Percentiles rank a stretch among this genome's conserved stretches.
Conservation (phyloP, 345 rosid species). For the rapeseed (Brassica napus) region Da-Ae NC_063436.1:3435501-3436000, state of each 20-base stretch:
- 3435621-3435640: constrained; percentile 98
- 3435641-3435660: constrained; percentile 95
- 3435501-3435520: constrained; percentile 97
- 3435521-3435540: constrained; percentile 97
- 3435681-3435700: constrained; percentile 93
- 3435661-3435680: constrained; percentile 94
- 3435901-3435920: constrained; percentile 24
- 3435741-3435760: constrained; percentile 99
- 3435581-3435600: constrained; percentile 96
- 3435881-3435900: background rate
- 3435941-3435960: constrained; percentile 17
- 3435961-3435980: constrained; percentile 32
- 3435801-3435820: constrained; percentile 91
- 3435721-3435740: constrained; percentile 95
- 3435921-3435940: constrained; percentile 31
- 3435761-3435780: constrained; percentile 88
- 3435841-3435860: constrained; percentile 61
- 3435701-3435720: constrained; percentile 97
- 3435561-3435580: constrained; percentile 99
- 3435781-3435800: constrained; percentile 86
- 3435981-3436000: constrained; percentile 30
- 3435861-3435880: constrained; percentile 1
- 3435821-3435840: constrained; percentile 88
- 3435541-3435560: constrained; percentile 98
- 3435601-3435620: constrained; percentile 97